Evolutionary conservation across 2,329 filamentous ascomycete species (phyloP).

Genomic region (Thermomyces lanuginosus): DNA sequence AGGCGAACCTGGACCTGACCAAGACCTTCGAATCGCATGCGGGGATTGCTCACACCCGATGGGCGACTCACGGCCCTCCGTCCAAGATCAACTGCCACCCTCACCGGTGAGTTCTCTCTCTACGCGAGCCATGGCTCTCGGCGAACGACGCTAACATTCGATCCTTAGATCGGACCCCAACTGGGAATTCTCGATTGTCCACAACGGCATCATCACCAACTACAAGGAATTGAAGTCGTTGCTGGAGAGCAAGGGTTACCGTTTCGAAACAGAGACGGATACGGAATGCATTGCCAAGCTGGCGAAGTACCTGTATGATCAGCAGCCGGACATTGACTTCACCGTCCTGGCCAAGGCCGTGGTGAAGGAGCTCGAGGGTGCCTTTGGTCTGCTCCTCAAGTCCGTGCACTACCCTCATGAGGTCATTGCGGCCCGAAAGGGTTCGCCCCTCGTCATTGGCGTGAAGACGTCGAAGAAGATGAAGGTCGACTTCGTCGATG

Average conservation of each 20-base stretch:
- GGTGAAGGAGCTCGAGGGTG: conserved; percentile 95
- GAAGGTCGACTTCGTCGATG: conserved; percentile 99
- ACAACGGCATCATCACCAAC: conserved; percentile 99
- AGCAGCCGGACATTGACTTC: conserved; percentile 87
- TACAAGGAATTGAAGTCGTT: conserved; percentile 98
- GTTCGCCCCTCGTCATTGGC: conserved; percentile 91
- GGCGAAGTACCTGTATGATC: conserved; percentile 92
- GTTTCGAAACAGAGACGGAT: conserved; percentile 97
- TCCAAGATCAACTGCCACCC: conserved; percentile 95
- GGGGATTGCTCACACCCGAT: conserved; percentile 96
- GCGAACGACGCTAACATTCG: too few species aligned
- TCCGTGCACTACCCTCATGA: conserved; percentile 97
- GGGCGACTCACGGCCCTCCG: conserved; percentile 93
- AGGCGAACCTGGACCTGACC: conserved; percentile 64
- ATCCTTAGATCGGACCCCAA: conserved; percentile 64
- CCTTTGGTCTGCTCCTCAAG: conserved; percentile 93
- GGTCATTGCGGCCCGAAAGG: conserved; percentile 94
- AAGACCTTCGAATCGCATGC: conserved; percentile 97
- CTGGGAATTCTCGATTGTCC: conserved; percentile 94
- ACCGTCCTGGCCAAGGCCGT: conserved; percentile 93
- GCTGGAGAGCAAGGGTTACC: conserved; percentile 85
- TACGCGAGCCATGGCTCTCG: too few species aligned
- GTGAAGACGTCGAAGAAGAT: conserved; percentile 96
- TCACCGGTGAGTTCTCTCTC: conserved; percentile 53
- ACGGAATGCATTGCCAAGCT: conserved; percentile 99